Percentiles rank a stretch among this genome's conserved stretches.
Conservation (phyloP, 139 green algal genomes). For the Coelastrella sp. region DNA sequence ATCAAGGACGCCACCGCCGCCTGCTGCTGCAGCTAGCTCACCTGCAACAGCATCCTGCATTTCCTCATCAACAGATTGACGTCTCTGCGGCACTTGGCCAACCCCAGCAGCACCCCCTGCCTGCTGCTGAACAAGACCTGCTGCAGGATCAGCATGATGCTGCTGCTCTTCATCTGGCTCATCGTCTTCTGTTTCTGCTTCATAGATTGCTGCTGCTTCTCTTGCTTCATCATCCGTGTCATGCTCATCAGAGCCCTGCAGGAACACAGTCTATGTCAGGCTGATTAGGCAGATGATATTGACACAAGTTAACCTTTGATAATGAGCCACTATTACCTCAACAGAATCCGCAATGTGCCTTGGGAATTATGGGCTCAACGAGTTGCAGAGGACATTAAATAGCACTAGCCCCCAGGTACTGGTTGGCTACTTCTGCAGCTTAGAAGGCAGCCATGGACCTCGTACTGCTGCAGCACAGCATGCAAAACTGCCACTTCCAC, state of each 20-base stretch:
- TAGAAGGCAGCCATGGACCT: no score
- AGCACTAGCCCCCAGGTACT: no score
- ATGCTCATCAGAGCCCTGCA: slow-evolving; percentile 19
- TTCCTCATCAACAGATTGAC: neutral
- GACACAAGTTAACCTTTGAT: no score
- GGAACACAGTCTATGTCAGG: no score
- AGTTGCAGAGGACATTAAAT: no score
- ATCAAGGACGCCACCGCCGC: neutral
- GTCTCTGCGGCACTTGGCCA: no score
- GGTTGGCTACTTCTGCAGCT: no score
- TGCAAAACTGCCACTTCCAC: neutral
- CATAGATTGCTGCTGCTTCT: slow-evolving; percentile 21
- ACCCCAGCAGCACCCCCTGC: neutral
- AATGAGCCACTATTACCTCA: no score
- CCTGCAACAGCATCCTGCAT: neutral
- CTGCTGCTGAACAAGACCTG: neutral
- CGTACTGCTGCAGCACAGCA: no score
- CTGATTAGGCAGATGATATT: no score
- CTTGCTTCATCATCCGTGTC: slow-evolving; percentile 40
- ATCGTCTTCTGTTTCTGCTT: slow-evolving; percentile 38
- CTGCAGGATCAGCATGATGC: neutral
- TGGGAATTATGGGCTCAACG: no score
- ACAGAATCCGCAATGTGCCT: no score
- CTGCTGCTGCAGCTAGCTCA: neutral
- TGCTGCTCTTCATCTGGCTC: slow-evolving; percentile 31